phyloP scores from a whole-genome alignment of 2,329 filamentous ascomycete species.

The Aaosphaeria pasadenensis region DNA sequence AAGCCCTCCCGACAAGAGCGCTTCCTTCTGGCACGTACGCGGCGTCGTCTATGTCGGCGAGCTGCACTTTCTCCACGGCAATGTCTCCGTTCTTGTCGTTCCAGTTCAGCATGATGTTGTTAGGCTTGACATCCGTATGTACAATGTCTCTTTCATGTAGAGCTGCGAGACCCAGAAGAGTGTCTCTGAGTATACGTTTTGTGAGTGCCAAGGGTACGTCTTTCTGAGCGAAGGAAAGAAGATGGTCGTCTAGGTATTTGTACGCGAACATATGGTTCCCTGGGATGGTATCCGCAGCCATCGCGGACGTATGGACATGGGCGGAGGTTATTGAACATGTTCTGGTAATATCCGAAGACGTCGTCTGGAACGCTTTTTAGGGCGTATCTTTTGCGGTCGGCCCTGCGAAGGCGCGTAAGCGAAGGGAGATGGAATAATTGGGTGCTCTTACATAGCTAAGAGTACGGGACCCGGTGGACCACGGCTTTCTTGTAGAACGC shows the following conservation, averaged over 20 bases:
- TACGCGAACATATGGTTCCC: conserved; percentile 47
- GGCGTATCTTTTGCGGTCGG: conserved; percentile 8
- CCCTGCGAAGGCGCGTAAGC: conserved; percentile 1
- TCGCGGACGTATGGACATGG: conserved; percentile 12
- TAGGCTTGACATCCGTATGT: conserved; percentile 41
- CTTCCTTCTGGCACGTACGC: conserved; percentile 37
- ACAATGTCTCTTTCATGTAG: conserved; percentile 12
- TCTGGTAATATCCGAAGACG: conserved; percentile 7
- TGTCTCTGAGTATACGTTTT: conserved; percentile 39
- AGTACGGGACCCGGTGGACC: conserved; percentile 3
- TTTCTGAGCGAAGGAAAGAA: conserved; percentile 43
- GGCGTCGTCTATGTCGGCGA: conserved; percentile 43
- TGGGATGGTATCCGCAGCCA: conserved; percentile 41
- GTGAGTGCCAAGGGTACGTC: conserved; percentile 35
- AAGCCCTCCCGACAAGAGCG: conserved; percentile 35
- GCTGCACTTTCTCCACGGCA: conserved; percentile 36
- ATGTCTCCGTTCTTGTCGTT: conserved; percentile 24
- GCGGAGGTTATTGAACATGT: conserved; percentile 8
- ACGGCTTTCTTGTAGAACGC: conserved; percentile 9
- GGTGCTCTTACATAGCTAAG: conserved; percentile 7
- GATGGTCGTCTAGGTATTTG: conserved; percentile 43
- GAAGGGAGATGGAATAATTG: not conserved
- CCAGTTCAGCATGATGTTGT: conserved; percentile 46
- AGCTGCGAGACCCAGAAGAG: conserved; percentile 38
- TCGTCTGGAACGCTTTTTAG: conserved; percentile 9